Conservation (phyloP, 768 basidiomycete genomes). For the Pleurotus eryngii region DNA sequence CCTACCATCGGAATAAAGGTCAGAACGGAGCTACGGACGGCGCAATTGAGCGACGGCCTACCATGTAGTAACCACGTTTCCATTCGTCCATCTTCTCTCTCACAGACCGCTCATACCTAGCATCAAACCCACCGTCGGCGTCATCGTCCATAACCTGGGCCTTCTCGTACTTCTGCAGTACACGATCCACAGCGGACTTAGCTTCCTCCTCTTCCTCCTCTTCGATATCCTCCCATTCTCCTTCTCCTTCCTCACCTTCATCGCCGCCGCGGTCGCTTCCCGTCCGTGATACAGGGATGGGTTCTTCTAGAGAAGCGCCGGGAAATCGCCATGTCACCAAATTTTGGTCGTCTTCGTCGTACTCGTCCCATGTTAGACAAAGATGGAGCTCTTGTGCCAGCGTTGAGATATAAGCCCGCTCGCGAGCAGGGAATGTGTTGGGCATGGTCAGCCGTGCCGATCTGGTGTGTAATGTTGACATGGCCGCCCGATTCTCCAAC, state of each 20-base stretch:
- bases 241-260: slow-evolving; percentile 49
- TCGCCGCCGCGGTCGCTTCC: slow-evolving; percentile 29
- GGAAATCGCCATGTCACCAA: slow-evolving; percentile 69
- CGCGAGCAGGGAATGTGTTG: slow-evolving; percentile 77
- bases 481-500: slow-evolving; percentile 34
- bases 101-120: slow-evolving; percentile 66
- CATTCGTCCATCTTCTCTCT: slow-evolving; percentile 88
- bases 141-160: slow-evolving; percentile 74
- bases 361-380: slow-evolving; percentile 88
- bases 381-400: slow-evolving; percentile 79
- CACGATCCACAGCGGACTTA: slow-evolving; percentile 69
- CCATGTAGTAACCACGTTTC: slow-evolving; percentile 89
- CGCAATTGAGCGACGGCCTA: slow-evolving; percentile 25
- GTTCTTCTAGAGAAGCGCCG: slow-evolving; percentile 28
- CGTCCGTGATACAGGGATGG: slow-evolving; percentile 19
- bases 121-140: slow-evolving; percentile 74
- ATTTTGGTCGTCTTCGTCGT: slow-evolving; percentile 78
- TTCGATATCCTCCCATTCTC: slow-evolving; percentile 46
- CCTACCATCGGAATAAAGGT: slow-evolving; percentile 37
- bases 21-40: background rate
- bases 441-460: slow-evolving; percentile 57
- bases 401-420: slow-evolving; percentile 74
- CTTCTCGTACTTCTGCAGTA: slow-evolving; percentile 84
- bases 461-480: slow-evolving; percentile 28
- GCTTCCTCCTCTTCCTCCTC: slow-evolving; percentile 71